Conservation (phyloP, 192 early-diverging fungal species). For the Backusella tuberculispora region DNA sequence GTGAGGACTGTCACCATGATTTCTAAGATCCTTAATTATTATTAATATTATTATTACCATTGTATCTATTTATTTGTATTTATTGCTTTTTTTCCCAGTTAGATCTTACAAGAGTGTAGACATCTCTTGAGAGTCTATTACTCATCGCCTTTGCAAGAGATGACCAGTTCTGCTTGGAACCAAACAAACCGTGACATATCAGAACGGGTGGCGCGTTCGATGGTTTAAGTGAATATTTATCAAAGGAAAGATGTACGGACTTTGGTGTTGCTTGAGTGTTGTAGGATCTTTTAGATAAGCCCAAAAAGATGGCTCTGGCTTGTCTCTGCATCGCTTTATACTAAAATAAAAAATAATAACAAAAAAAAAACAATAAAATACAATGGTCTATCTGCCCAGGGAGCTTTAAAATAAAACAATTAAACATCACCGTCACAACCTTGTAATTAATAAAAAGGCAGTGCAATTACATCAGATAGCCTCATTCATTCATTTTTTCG, state of each 20-base stretch:
- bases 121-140: slow-evolving; percentile 59
- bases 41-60: background rate
- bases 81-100: background rate
- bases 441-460: background rate
- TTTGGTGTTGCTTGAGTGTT: background rate
- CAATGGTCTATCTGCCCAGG: background rate
- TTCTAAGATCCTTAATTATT: slow-evolving; percentile 77
- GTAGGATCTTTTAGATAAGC: background rate
- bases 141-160: slow-evolving; percentile 79
- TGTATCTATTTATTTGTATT: background rate
- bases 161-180: slow-evolving; percentile 94
- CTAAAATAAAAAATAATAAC: background rate
- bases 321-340: background rate
- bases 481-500: background rate
- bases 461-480: background rate
- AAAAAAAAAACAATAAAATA: slow-evolving; percentile 2
- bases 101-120: slow-evolving; percentile 63
- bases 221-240: slow-evolving; percentile 7
- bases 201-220: slow-evolving; percentile 52
- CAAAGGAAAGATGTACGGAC: slow-evolving; percentile 1
- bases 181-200: slow-evolving; percentile 92
- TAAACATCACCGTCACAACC: slow-evolving; percentile 13
- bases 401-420: slow-evolving; percentile 7
- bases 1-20: slow-evolving; percentile 93
- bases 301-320: background rate